phyloP scores from a whole-genome alignment of 2,329 filamentous ascomycete species.

The Pseudonectria buxi region DNA sequence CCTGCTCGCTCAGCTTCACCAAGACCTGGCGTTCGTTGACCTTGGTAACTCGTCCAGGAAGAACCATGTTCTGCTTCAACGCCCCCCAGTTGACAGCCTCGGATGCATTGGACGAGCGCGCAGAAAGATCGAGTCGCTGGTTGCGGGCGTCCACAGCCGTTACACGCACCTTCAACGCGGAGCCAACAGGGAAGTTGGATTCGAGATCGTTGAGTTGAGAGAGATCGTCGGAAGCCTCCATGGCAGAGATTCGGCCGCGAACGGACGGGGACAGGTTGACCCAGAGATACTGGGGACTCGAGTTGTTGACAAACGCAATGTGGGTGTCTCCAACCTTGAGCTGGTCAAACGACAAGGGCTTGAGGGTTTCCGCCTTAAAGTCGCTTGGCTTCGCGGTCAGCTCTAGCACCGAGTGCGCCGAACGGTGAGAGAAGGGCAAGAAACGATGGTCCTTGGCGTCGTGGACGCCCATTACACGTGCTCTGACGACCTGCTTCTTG shows the following conservation, averaged over 20 bases:
- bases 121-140: constrained; percentile 77
- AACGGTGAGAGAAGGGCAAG: constrained; percentile 81
- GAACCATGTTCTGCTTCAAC: constrained; percentile 70
- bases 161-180: constrained; percentile 74
- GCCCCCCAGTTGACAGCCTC: constrained; percentile 58
- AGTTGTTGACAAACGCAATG: constrained; percentile 87
- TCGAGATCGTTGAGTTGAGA: constrained; percentile 69
- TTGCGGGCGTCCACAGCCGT: constrained; percentile 65
- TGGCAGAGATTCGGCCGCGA: constrained; percentile 71
- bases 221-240: constrained; percentile 83
- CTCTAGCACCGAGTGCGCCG: constrained; percentile 77
- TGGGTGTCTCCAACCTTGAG: constrained; percentile 65
- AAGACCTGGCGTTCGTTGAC: constrained; percentile 76
- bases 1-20: constrained; percentile 73
- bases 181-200: constrained; percentile 82
- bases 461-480: constrained; percentile 78
- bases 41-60: constrained; percentile 80
- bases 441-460: constrained; percentile 88
- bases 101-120: constrained; percentile 49
- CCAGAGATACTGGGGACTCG: constrained; percentile 75
- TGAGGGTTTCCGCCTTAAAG: constrained; percentile 37
- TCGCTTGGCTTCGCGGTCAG: constrained; percentile 73
- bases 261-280: constrained; percentile 85
- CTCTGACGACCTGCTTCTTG: constrained; percentile 62
- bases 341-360: constrained; percentile 62